Evolutionary conservation across 2,329 filamentous ascomycete species (phyloP), one percentile per base, ranked within the genome.

Genomic region (Aureobasidium pullulans): DNA sequence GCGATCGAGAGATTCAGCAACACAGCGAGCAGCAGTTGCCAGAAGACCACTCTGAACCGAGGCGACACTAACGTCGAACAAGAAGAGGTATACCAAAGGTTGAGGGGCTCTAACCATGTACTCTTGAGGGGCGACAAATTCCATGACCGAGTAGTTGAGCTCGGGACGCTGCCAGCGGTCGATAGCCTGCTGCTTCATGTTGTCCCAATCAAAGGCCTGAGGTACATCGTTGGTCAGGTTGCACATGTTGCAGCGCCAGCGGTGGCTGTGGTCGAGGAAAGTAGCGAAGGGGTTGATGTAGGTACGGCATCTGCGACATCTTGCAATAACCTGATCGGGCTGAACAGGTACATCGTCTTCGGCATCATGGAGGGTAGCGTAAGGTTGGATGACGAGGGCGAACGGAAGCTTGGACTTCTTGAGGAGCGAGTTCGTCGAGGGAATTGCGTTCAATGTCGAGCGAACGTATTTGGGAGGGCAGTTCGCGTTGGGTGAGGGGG

Each of bases 231-330:
- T 99, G 66, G 92, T 96, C 64, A 99, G 80, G 74, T 96, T 97
- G 75, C 94, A 99, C 92, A 99, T 96, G 77, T 99, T 99, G 79
- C 94, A 99, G 70, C 93, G 87, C 94, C 94, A 99, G 70, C 94
- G 84, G 76, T 99, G 94, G 48, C 94, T 94, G 70, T 97, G 90
- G 68, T 99, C 94, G 62, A 99, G 79, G 77, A 99, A 99, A 48
- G 90, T 90, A 61, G 96, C 94, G 67, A 93, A 99, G 11, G 94
- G 92, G 73, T 97, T 97, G 79, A 97, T 97, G 73, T 97, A 97
- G 59, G 93, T 94, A 67, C 94, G 83, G 76, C 94, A 99, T 75
- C 94, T 87, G 73, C 94, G 85, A 79, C 94, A 99, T 69, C 94
- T 87, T 60, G 93, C 95, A 72, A 99, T 99, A 64, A 97, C 89